A percentile compares a stretch with the other conserved stretches of the same genome.
phyloP scores from a whole-genome alignment of 2,329 filamentous ascomycete species.

The Colletotrichum destructivum region DNA sequence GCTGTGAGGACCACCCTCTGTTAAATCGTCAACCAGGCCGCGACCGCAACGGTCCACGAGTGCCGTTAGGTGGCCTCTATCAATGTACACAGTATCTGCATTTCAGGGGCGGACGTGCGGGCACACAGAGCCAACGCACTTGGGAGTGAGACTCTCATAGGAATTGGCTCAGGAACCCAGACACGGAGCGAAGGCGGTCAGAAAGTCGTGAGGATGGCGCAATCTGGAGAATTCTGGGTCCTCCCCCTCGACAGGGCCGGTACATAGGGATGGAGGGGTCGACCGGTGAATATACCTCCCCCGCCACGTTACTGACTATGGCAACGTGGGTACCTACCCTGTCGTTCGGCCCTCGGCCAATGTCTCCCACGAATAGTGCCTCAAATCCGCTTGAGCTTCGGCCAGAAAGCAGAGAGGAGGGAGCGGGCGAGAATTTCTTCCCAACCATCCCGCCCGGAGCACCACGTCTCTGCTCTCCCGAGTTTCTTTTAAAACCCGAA shows the following conservation, averaged over 20 bases:
- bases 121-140: background rate
- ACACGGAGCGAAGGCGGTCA: constrained; percentile 39
- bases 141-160: background rate
- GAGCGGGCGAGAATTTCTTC: constrained; percentile 32
- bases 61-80: constrained; percentile 27
- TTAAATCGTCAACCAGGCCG: constrained; percentile 17
- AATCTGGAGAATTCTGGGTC: constrained; percentile 42
- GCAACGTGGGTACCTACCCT: constrained; percentile 7
- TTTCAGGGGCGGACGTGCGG: background rate
- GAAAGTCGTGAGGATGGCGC: constrained; percentile 38
- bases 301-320: background rate
- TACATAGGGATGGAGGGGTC: constrained; percentile 40
- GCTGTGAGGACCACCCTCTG: background rate
- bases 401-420: constrained; percentile 11
- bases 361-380: constrained; percentile 37
- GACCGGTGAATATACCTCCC: constrained; percentile 25
- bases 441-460: constrained; percentile 34
- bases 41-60: constrained; percentile 3
- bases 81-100: too few relatives aligned
- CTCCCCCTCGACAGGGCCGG: constrained; percentile 35
- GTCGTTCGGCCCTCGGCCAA: constrained; percentile 35
- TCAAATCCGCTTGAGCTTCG: constrained; percentile 40
- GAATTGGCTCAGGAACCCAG: constrained; percentile 10
- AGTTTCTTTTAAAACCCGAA: constrained; percentile 43
- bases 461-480: constrained; percentile 26